phyloP scores from a whole-genome alignment of 2,329 filamentous ascomycete species.

The Rhinocladiella similis region DNA sequence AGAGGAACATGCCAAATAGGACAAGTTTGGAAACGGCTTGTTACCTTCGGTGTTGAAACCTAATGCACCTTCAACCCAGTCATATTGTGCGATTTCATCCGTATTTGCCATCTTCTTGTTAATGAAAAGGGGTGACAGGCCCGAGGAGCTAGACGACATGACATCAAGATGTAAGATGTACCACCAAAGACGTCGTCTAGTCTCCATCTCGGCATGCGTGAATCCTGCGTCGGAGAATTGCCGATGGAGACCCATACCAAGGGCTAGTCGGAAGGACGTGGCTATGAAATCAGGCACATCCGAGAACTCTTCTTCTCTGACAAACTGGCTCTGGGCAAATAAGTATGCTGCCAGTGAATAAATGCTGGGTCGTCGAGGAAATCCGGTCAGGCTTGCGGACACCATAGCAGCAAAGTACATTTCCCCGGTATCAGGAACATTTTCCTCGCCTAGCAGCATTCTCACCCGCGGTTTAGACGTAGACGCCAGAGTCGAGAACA shows the following conservation, averaged over 20 bases:
- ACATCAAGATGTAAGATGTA: conserved; percentile 28
- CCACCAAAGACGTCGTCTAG: conserved; percentile 26
- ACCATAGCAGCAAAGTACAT: conserved; percentile 25
- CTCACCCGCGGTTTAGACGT: conserved; percentile 9
- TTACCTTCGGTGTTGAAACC: conserved; percentile 1
- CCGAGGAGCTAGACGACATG: conserved; percentile 24
- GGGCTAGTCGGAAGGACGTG: conserved; percentile 23
- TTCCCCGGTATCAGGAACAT: conserved; percentile 6
- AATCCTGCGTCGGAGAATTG: conserved; percentile 17
- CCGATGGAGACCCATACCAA: conserved; percentile 27
- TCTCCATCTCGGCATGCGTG: conserved; percentile 20
- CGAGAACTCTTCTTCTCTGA: conserved; percentile 27
- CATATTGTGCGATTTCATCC: conserved; percentile 18
- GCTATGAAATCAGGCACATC: conserved; percentile 25
- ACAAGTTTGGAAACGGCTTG: neutral
- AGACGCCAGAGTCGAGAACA: conserved; percentile 20
- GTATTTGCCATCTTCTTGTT: conserved; percentile 27
- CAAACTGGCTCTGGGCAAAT: conserved; percentile 25
- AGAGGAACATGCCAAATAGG: neutral
- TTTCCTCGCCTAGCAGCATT: conserved; percentile 6
- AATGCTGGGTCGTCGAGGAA: conserved; percentile 24
- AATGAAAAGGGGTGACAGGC: conserved; percentile 26
- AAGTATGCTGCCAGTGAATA: conserved; percentile 25
- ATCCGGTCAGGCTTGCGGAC: conserved; percentile 22
- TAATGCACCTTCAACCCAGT: conserved; percentile 1